phyloP scores from a whole-genome alignment of 352 stramenopile genomes.

The Phytopythium litorale region DNA sequence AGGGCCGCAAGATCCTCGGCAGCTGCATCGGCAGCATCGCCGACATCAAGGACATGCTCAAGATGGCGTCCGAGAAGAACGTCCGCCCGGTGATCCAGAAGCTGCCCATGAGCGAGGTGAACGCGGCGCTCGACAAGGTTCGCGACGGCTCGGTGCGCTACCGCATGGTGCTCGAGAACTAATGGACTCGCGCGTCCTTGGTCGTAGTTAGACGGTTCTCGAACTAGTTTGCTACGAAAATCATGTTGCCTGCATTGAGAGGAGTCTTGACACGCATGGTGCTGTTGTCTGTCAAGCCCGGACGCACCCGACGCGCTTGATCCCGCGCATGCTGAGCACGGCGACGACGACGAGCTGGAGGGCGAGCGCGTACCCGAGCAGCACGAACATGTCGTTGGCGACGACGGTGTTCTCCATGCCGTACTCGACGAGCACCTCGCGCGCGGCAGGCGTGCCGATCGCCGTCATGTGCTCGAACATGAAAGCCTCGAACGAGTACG shows the following conservation, averaged over 20 bases:
- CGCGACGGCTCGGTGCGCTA: slow-evolving; percentile 18
- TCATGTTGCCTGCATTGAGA: not conserved
- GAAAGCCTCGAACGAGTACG: slow-evolving; percentile 83
- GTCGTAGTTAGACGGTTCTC: not conserved
- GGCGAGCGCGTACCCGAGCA: slow-evolving; percentile 39
- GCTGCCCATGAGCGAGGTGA: slow-evolving; percentile 37
- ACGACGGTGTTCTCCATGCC: slow-evolving; percentile 61
- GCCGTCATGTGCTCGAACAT: slow-evolving; percentile 79
- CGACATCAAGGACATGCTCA: slow-evolving; percentile 77
- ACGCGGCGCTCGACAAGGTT: slow-evolving; percentile 33
- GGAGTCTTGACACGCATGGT: too few species aligned
- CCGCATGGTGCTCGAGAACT: slow-evolving; percentile 10
- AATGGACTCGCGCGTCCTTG: not conserved
- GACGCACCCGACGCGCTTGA: not conserved
- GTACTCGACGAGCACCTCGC: slow-evolving; percentile 33
- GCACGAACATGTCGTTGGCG: slow-evolving; percentile 48
- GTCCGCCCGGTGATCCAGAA: slow-evolving; percentile 46
- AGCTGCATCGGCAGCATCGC: slow-evolving; percentile 64
- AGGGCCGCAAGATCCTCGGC: slow-evolving; percentile 28
- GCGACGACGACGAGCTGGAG: slow-evolving; percentile 50
- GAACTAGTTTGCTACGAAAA: not conserved
- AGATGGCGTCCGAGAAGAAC: slow-evolving; percentile 64
- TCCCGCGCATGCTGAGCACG: slow-evolving; percentile 20
- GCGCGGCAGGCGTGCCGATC: slow-evolving; percentile 8
- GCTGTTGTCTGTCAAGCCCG: not conserved